Evolutionary conservation across 257 asterid species (phyloP), one percentile per base, ranked within the genome.

Genomic region (Solanum appendiculatum): DNA sequence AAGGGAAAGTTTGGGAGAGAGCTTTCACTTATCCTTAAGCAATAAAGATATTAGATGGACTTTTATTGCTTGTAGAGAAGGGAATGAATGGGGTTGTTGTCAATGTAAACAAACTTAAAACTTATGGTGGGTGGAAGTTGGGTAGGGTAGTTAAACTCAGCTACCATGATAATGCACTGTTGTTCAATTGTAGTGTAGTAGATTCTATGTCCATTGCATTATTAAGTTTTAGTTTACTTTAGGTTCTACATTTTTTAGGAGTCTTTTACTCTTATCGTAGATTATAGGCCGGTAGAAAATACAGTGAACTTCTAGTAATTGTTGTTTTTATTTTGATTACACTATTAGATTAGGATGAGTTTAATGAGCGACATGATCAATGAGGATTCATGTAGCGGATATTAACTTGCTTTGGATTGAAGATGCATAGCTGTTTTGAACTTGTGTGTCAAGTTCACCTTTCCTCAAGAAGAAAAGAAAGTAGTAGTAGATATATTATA

Each of bases 61-160:
- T 58, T 72, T 68, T 85, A 85, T 68, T 68, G 12, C 83, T 75
- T 48, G 78, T 9, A 3, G 78, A 58, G 58, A 68, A 85, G 87
- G 33, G 66, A 33, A 7, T 72, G 68, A 72, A 72, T 70, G 36
- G 37, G 72, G 83, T 48, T 86, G 87, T 70, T 44, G 46, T 86
- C 51, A 48, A 70, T 86, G 73, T 72, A 48, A 81, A 25, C 69
- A 85, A 72, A 81, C 87, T 77, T 31, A 72, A 86, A 68, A 34
- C 7, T 72, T 70, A 72, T 72, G 84, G 84, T 70, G 84, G 87
- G 81, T 84, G 81, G 82, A 86, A 48, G 87, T 86, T 46, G 87
- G 56, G 46, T 69, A 51, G 82, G 84, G 73, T 42, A 72, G 46
- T 86, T 75, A 48, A 86, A 39, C 39, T 40, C 42, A 70, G n/a